Evolutionary conservation across 192 early-diverging fungal species (phyloP).

Genomic region (Gonapodya sp.): DNA sequence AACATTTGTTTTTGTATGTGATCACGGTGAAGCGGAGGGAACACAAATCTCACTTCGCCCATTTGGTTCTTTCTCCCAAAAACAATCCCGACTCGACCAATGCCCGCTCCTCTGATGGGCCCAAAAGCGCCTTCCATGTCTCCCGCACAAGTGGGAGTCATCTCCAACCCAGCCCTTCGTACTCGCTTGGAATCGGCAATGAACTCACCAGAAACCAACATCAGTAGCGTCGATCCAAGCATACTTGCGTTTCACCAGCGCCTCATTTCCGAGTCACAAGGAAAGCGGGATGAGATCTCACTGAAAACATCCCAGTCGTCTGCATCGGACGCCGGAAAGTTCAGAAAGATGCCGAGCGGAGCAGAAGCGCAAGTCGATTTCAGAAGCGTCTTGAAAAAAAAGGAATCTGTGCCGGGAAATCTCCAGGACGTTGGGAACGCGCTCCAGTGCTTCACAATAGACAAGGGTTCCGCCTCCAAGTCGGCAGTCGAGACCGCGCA

Average conservation of each 20-base stretch:
- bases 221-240: neutral
- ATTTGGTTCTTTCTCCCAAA: too few relatives aligned
- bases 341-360: neutral
- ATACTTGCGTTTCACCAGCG: neutral
- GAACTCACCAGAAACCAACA: neutral
- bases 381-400: neutral
- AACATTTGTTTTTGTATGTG: too few relatives aligned
- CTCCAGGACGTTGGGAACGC: too few relatives aligned
- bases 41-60: too few relatives aligned
- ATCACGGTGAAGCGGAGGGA: too few relatives aligned
- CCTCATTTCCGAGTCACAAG: neutral
- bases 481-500: too few relatives aligned
- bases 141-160: neutral
- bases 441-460: too few relatives aligned
- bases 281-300: neutral
- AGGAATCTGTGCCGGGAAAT: neutral
- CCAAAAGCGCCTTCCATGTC: neutral
- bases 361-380: neutral
- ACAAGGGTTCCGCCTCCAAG: too few relatives aligned
- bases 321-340: neutral
- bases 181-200: neutral
- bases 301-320: neutral
- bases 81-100: neutral
- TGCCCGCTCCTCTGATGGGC: neutral
- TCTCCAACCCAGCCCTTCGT: neutral